Evolutionary conservation across 345 rosid species (phyloP), one percentile per base, ranked within the genome.

Genomic region (Salix udensis): DNA sequence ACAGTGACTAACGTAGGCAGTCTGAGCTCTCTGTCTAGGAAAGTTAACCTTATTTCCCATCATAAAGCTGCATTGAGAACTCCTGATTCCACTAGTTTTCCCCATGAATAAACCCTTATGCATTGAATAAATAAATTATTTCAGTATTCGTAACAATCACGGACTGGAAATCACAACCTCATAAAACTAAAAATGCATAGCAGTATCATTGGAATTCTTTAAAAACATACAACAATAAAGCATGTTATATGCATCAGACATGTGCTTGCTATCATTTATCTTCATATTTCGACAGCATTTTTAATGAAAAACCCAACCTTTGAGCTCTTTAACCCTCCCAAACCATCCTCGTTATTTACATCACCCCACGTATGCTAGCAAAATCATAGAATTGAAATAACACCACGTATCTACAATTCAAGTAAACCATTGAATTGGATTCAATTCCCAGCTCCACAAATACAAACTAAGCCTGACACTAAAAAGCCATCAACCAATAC

Each of bases 21-120:
- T 77, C 50, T 50, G 85, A 61, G 85, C 86, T 68, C 60, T 82
- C 60, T 88, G 94, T 46, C 78, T 81, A 0, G 91, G 94, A 81
- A 88, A 93, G 72, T 72, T 87, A 68, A 89, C 80, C 66, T 75
- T 79, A 58, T 72, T 85, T 70, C 91, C 91, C n/a, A 75, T 80
- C 85, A 83, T 69, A 72, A 90, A 86, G 83, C 88, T 89, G 83
- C 97, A 91, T 65, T 86, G 95, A 7, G 92, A 89, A 79, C 89
- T 88, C 83, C 73, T 82, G 65, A 87, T 83, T 50, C 84, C 88
- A 61, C 83, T 71, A 28, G 80, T 80, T 71, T 85, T 83, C 77
- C 88, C 78, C 61, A 84, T 24, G 70, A 89, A 83, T 55, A 91
- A 80, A 58, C 88, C 97, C 98, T 90, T 50, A 69, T 39, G 68